Evolutionary conservation across 164 flowering plant species (phyloP).

Genomic region (Chimonanthus salicifolius): DNA sequence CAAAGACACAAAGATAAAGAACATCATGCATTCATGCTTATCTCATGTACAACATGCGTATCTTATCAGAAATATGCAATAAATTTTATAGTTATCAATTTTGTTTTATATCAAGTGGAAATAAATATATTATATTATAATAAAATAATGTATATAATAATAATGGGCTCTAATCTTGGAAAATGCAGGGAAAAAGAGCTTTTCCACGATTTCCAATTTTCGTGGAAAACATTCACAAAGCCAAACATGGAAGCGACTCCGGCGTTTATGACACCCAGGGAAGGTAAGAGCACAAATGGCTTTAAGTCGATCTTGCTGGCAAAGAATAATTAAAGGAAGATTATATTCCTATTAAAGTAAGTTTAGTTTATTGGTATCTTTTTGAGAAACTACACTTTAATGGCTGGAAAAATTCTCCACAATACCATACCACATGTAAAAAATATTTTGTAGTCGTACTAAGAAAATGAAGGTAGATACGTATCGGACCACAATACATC

Average conservation of each 20-base stretch:
- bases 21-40: no score
- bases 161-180: not conserved
- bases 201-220: conserved; percentile 59
- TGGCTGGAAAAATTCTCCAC: no score
- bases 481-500: not conserved
- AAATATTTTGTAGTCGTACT: not conserved
- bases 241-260: conserved; percentile 80
- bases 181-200: conserved; percentile 36
- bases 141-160: not conserved
- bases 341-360: no score
- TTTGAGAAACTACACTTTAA: no score
- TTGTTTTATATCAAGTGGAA: not conserved
- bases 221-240: conserved; percentile 49
- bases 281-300: conserved; percentile 39
- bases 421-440: no score
- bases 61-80: no score
- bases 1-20: not conserved
- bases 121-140: no score
- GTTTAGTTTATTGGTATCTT: no score
- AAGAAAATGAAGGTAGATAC: not conserved
- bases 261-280: conserved; percentile 82
- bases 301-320: no score
- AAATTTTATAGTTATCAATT: not conserved
- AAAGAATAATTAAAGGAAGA: no score
- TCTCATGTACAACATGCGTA: no score